Evolutionary conservation across 108 stramenopile species (phyloP).

Genomic region (Aureococcus anophagefferens): DNA sequence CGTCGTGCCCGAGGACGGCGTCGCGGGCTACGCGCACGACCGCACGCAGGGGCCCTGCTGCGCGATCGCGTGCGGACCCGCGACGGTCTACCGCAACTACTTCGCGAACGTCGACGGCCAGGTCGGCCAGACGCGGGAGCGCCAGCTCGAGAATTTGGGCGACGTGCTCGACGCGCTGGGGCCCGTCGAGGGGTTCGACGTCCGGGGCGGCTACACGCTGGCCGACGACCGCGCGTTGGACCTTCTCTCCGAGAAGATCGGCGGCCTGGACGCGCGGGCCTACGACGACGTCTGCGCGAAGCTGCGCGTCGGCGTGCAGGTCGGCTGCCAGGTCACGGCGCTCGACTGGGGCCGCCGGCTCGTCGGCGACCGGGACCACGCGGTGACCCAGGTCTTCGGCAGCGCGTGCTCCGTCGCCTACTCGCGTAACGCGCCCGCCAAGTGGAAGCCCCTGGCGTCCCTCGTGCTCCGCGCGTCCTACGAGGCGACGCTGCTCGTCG

Average conservation of each 20-base stretch:
- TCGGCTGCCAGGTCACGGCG: constrained; percentile 12
- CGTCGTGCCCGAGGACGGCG: constrained; percentile 30
- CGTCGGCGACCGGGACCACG: not conserved
- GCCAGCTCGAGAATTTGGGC: constrained; percentile 19
- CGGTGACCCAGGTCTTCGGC: constrained; percentile 30
- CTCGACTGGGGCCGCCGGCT: too few relatives aligned
- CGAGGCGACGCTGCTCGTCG: constrained; percentile 33
- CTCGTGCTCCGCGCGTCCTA: constrained; percentile 39
- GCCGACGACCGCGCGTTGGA: too few relatives aligned
- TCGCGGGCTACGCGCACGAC: constrained; percentile 25
- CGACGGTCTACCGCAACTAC: constrained; percentile 42
- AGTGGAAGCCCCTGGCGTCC: constrained; percentile 28
- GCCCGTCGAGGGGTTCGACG: too few relatives aligned
- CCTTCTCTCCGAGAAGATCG: too few relatives aligned
- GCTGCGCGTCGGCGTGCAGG: constrained; percentile 20
- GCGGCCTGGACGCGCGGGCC: not conserved
- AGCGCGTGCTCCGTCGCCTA: constrained; percentile 30
- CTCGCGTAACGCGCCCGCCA: not conserved
- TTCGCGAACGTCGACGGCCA: constrained; percentile 6
- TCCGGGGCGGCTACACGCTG: too few relatives aligned
- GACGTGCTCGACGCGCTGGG: constrained; percentile 14
- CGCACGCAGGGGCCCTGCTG: constrained; percentile 44
- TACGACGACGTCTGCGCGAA: not conserved
- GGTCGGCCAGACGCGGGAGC: constrained; percentile 1
- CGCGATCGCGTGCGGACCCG: constrained; percentile 38